Evolutionary conservation across 202 grass and related monocot species (phyloP), one percentile per base, ranked within the genome.

Genomic region (Schoenoplectus tabernaemontani): DNA sequence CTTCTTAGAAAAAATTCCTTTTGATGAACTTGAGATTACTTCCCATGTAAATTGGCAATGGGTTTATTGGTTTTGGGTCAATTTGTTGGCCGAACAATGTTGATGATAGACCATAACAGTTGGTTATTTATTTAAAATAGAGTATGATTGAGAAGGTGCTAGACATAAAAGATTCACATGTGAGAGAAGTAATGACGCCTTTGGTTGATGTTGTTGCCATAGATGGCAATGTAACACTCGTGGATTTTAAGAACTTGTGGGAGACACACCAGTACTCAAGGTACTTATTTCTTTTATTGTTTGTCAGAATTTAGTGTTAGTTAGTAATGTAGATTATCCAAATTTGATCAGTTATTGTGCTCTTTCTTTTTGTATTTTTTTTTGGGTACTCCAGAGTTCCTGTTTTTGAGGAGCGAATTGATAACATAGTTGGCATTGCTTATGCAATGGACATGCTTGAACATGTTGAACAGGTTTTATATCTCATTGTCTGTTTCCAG

Each of bases 381-480:
- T 33, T 34, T 44, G 68, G 53, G 85, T 84, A 70, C 51, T 90
- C 44, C 74, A 97, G 96, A 91, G 92, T 95, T 80, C 96, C 96
- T 85, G 90, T 95, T 30, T 99, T 96, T 89, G 92, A 96, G 87
- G 96, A 99, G 86, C 91, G 96, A 47, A 91, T 96, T 76, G 92
- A 99, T 89, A 99, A 99, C 89, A 99, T 99, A 5, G 92, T 96
- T 64, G 96, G 96, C 88, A 89, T 99, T 84, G 96, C 88, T 84
- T 99, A 99, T 85, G 96, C 96, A 65, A 99, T 99, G 96, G 96
- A 96, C 76, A 96, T 99, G 96, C 92, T 99, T 78, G 92, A 99
- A 87, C 91, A 90, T 39, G 91, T 94, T 61, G 91, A 94, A 85
- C 87, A 89, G 88, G 91, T 92, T 30, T 39, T 57, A 16, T 82